These are phyloP conservation scores for Cornus suecica DNA, from an alignment of 148 eudicot genomes.

Conservation along the genomic window DNA sequence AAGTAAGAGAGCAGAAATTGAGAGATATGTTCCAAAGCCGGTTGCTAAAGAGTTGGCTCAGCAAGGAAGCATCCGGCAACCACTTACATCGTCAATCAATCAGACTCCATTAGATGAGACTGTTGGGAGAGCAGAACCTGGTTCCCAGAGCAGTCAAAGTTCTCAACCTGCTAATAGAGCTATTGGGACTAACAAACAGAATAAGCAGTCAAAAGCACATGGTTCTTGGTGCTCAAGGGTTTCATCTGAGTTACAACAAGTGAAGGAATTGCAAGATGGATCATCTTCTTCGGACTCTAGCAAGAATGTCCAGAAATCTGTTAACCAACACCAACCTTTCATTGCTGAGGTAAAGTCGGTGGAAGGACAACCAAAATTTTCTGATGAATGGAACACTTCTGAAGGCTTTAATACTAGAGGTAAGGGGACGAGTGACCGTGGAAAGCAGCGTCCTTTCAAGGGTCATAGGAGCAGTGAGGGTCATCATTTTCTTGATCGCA, in stretches of 20 bases:
- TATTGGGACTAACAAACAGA: conserved; percentile 29
- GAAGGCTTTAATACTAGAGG: conserved; percentile 52
- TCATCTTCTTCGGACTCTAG: conserved; percentile 24
- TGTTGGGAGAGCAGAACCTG: conserved; percentile 28
- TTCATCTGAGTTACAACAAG: conserved; percentile 33
- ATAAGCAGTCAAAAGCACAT: conserved; percentile 47
- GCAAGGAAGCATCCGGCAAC: conserved; percentile 51
- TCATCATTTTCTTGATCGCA: conserved; percentile 32
- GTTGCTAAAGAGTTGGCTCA: conserved; percentile 86
- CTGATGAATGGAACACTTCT: conserved; percentile 24
- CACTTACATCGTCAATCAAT: conserved; percentile 29
- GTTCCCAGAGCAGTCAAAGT: conserved; percentile 32
- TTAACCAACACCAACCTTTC: conserved; percentile 19
- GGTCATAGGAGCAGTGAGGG: conserved; percentile 39
- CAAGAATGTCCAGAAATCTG: conserved; percentile 32
- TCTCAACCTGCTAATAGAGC: conserved; percentile 19
- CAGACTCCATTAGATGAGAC: conserved; percentile 33
- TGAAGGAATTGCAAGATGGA: conserved; percentile 30
- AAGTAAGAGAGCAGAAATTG: conserved; percentile 96
- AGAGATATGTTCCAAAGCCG: conserved; percentile 90
- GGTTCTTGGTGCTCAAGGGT: conserved; percentile 67
- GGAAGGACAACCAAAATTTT: conserved; percentile 21
- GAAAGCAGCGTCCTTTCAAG: conserved; percentile 46
- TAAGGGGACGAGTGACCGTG: conserved; percentile 42
- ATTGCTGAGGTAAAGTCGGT: conserved; percentile 21